Percentiles rank a stretch among this genome's conserved stretches.
Conservation (phyloP, 2,329 filamentous ascomycete species). For the Falciphora oryzae region DNA sequence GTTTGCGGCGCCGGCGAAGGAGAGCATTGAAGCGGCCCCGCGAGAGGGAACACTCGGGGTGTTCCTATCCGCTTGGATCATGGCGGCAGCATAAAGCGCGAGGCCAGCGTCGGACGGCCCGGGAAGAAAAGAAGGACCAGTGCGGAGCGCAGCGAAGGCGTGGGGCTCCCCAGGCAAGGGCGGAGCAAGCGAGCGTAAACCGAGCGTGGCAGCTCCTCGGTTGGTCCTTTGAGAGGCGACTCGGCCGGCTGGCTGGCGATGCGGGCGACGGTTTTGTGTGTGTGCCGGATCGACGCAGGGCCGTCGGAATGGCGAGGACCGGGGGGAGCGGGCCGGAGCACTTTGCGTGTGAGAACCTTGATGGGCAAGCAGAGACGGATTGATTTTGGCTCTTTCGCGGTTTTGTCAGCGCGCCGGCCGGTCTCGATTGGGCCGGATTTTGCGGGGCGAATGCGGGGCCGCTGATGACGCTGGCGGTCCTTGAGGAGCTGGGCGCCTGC, state of each 20-base stretch:
- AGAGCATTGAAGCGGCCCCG: background rate
- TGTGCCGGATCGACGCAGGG: constrained; percentile 11
- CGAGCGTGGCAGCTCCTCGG: too few relatives aligned
- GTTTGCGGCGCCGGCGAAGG: background rate
- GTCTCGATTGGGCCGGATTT: background rate
- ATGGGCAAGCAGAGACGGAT: constrained; percentile 14
- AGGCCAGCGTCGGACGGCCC: too few relatives aligned
- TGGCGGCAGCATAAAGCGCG: background rate
- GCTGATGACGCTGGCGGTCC: background rate
- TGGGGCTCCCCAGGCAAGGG: too few relatives aligned
- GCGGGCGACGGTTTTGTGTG: background rate
- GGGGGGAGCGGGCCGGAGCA: constrained; percentile 9
- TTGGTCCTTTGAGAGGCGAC: background rate
- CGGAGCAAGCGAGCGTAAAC: too few relatives aligned
- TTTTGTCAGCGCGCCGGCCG: background rate
- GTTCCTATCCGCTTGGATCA: background rate
- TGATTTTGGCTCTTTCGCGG: background rate
- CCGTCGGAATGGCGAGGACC: too few relatives aligned
- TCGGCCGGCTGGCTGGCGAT: background rate
- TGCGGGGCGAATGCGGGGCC: background rate
- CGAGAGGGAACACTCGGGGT: background rate
- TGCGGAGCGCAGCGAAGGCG: too few relatives aligned
- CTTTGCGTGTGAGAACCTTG: constrained; percentile 18
- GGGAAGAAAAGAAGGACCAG: too few relatives aligned
- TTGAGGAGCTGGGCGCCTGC: too few relatives aligned